Base-by-base conservation (phyloP, 2,329 filamentous ascomycete genomes). In the Aspergillus pseudoterreus region DNA sequence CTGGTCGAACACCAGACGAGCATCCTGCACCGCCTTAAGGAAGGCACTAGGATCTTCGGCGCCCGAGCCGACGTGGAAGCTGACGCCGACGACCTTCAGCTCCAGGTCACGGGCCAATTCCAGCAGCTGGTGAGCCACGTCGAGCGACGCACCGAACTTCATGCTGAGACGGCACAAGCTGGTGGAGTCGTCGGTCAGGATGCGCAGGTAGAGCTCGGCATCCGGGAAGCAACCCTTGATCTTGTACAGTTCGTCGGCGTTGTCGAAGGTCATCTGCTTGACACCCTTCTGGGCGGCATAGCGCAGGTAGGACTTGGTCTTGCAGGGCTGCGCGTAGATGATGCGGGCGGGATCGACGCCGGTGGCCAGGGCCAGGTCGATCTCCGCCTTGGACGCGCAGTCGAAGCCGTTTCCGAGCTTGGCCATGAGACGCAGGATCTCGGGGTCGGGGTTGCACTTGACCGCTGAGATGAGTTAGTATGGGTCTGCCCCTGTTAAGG, bases 251-350 rank as follows among this genome's bases (percentile, higher is more conserved):
- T 99, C 94, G 71, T 99, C 94, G 70, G 88, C 84, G 65, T 99
- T 99, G 82, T 99, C 94, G 69, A 99, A 97, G 2, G 94, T 99
- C 92, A 99, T 97, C 80, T 96, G 90, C 77, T 88, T 92, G 70
- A 99, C 94, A 61, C 87, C 88, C 60, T 86, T 80, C 68, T 84
- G 82, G 66, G 88, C 85, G 58, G 95, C 94, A 67, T 92, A 95
- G 68, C 92, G 90, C 57, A 99, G 82, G 73, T 96, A 97, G 44
- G 92, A 96, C 78, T 94, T 95, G 66, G 94, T 99, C 85, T 99
- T 99, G 88, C 94, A 97, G 50, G 94, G 94, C 77, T 99, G 94
- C 45, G 94, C 94, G 69, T 97, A 99, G 76, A 99, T 96, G 79
- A 99, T 95, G 71, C 92, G 91, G 60, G 85, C 83, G 11, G 94